Evolutionary conservation across 768 basidiomycete genomes (phyloP).

Genomic region (Boletellus ananas): DNA sequence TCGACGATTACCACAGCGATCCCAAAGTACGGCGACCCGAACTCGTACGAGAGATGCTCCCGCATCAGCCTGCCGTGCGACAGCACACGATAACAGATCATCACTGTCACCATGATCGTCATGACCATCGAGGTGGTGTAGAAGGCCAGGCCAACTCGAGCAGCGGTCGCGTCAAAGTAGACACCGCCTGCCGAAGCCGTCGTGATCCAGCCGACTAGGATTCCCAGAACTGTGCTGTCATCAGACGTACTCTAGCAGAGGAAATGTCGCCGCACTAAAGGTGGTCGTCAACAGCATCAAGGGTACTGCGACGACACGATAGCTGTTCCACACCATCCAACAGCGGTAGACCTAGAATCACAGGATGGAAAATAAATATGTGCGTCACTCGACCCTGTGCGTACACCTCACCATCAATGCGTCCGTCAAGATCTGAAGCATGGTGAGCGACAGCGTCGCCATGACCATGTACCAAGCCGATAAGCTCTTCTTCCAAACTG

Average conservation of each 20-base stretch:
- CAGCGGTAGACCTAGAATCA: constrained; percentile 35
- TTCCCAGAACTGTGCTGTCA: constrained; percentile 3
- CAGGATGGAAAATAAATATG: background rate
- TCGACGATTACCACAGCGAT: constrained; percentile 5
- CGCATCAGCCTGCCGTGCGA: background rate
- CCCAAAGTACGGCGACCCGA: constrained; percentile 3
- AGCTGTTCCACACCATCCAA: constrained; percentile 29
- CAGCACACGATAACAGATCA: constrained; percentile 6
- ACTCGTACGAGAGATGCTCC: background rate
- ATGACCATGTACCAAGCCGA: constrained; percentile 17
- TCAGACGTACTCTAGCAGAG: background rate
- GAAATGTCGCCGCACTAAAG: constrained; percentile 7
- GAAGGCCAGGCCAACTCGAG: constrained; percentile 1
- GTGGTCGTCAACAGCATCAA: constrained; percentile 13
- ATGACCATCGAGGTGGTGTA: background rate
- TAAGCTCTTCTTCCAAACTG: constrained; percentile 7
- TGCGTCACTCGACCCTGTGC: no score
- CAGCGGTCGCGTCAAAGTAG: background rate
- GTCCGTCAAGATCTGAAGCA: constrained; percentile 32
- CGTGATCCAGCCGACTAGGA: background rate
- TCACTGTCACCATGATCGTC: background rate
- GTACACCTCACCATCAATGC: constrained; percentile 17
- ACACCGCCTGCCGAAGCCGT: background rate
- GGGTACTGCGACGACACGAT: constrained; percentile 7
- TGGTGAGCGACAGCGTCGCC: constrained; percentile 17